Evolutionary conservation across 106 monocot species (phyloP), one percentile per base, ranked within the genome.

Genomic region (Amphibolis antarctica): DNA sequence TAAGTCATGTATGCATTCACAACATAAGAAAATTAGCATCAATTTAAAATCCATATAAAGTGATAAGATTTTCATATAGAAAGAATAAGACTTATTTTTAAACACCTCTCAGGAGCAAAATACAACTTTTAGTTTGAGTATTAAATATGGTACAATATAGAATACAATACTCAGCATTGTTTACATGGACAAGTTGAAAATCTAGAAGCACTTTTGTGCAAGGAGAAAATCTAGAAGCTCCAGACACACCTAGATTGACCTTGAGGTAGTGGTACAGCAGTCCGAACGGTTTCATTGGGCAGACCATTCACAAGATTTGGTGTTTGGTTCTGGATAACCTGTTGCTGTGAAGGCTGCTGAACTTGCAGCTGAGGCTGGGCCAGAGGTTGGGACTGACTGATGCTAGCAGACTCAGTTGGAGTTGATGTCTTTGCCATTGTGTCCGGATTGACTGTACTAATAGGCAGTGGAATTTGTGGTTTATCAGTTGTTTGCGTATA

Each of bases 161-260:
- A 20, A 10, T 12, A 1, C 22, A 55, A 55, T 55, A 55, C 55
- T 55, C 24, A 12, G 13, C 27, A 42, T 12, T 20, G 13, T 60
- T 60, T 59, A 60, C 60, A 60, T 28, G 30, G 42, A 0, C 60
- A 60, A 60, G 21, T 15, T 18, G 10, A 9, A 60, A 60, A 13
- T 36, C 17, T 25, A 57, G 24, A 57, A 27, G 13, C 28, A 28
- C 27, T 28, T 20, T 55, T 28, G 18, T 42, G 42, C 15, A 42
- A 60, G 17, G 5, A 46, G 24, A 23, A 63, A 49, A 27, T 75
- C 85, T 83, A 83, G 57, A 78, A 94, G 79, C 74, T 86, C 77
- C 78, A 76, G 67, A 98, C 96, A 86, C 81, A 98, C 96, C 96
- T 98, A 98, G 96, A 98, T 79, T 79, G 96, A 60, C 96, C 96